Percentiles rank a stretch among this genome's conserved stretches.
phyloP scores from a whole-genome alignment of 140 eudicot genomes.

The Bidens hawaiensis region DNA sequence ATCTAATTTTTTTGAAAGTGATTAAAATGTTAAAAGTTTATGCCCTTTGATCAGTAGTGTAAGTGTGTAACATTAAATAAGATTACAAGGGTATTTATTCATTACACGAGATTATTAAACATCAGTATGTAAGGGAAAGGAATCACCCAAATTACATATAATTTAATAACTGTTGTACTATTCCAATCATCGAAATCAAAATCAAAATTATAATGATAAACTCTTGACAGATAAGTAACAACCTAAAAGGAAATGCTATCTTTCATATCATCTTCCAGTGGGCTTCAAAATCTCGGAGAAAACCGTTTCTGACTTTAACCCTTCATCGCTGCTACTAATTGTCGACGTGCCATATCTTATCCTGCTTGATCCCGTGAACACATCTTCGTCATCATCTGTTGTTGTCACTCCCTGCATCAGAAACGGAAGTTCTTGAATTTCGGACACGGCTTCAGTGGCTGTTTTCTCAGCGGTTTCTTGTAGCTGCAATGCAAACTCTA shows the following conservation, averaged over 20 bases:
- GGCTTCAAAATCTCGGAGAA: conserved; percentile 32
- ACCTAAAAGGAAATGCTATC: neutral
- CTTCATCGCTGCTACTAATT: conserved; percentile 7
- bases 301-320: conserved; percentile 28
- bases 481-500: conserved; percentile 47
- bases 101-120: conserved; percentile 3
- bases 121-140: neutral
- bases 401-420: conserved; percentile 15
- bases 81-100: neutral
- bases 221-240: no score
- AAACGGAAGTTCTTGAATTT: conserved; percentile 11
- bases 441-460: neutral
- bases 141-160: neutral
- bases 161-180: neutral
- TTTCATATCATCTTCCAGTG: conserved; percentile 28
- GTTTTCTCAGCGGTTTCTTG: conserved; percentile 37
- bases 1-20: no score
- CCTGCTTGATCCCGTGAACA: conserved; percentile 21
- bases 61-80: no score
- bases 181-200: neutral
- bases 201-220: no score
- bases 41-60: no score
- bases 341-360: conserved; percentile 9
- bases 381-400: conserved; percentile 7
- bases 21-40: no score